Percentiles rank a stretch among this genome's conserved stretches.
Conservation (phyloP, 1,284 basidiomycete genomes). For the Waitea zeae region DNA sequence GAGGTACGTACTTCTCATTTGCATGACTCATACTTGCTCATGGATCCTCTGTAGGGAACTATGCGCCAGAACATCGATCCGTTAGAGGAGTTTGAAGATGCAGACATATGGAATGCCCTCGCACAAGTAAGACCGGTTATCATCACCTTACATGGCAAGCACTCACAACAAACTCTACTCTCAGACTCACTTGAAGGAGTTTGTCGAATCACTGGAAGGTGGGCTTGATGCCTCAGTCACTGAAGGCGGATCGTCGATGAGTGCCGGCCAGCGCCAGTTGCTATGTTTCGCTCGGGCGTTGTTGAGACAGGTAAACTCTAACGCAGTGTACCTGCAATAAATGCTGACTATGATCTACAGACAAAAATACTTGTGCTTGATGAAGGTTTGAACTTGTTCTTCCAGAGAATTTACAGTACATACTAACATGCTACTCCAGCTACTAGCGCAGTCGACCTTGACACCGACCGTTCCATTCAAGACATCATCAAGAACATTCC, state of each 20-base stretch:
- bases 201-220: constrained; percentile 54
- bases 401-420: background rate
- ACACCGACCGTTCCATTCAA: constrained; percentile 79
- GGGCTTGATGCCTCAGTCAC: constrained; percentile 62
- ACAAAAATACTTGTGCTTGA: constrained; percentile 83
- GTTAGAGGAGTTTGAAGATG: constrained; percentile 50
- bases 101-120: constrained; percentile 65
- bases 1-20: constrained; percentile 21
- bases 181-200: constrained; percentile 48
- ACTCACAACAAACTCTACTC: no score
- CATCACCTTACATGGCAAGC: background rate
- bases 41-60: constrained; percentile 32
- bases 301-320: constrained; percentile 50
- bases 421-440: constrained; percentile 19
- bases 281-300: constrained; percentile 73
- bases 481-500: constrained; percentile 59
- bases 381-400: constrained; percentile 36
- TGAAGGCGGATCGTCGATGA: constrained; percentile 74
- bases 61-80: constrained; percentile 79
- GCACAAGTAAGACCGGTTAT: background rate
- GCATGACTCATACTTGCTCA: background rate
- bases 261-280: constrained; percentile 73
- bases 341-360: constrained; percentile 14
- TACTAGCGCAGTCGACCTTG: constrained; percentile 74
- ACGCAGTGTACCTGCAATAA: no score